Base-by-base conservation (phyloP, 495 filamentous ascomycete species). In the Aspergillus taichungensis region DNA sequence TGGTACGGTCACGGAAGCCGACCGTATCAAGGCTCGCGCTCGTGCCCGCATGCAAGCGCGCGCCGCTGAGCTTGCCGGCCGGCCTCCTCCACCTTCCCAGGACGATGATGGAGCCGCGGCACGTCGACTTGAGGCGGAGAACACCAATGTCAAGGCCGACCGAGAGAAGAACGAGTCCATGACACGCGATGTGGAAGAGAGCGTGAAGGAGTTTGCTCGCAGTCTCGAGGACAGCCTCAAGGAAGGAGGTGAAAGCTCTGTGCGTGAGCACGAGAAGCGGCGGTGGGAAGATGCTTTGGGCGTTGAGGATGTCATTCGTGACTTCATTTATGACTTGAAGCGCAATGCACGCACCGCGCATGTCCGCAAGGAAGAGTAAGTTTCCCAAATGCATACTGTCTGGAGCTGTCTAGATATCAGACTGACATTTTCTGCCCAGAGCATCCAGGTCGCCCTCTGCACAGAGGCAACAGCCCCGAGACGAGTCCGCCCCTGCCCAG, bases 11-110 rank as follows among this genome's bases (percentile, higher is more conserved):
- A 99, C 94, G 14, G 94, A 99, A 62, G 83, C 87, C 0, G 94
- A 99, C 64, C 77, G 91, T 27, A 80, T 97, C 40, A 95, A 95
- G 66, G 94, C 94, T 14, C 81, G 90, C 40, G 90, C 94, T 30
- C 94, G 87, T 62, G 90, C 90, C 33, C 92, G 95, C 78, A 96
- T 99, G 92, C 90, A 97, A 68, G 89, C 95, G 49, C 84, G 91
- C 34, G 86, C 91, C 53, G 94, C 94, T 40, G 91, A 90, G 32
- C 68, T 99, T 52, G 85, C 88, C 36, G 94, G 94, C 32, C 84
- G 81, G 59, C 85, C 88, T 51, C 64, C 82, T 24, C 66, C 72
- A 10, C 63, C 72, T 8, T 68, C 65, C 39, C 75, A 76, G 32
- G 80, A 87, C 46, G 85, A 89, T 56, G 73, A 79, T 6, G 86